phyloP scores from a whole-genome alignment of 1,139 yeast species.

The Debaryomycetaceae sp. region DNA sequence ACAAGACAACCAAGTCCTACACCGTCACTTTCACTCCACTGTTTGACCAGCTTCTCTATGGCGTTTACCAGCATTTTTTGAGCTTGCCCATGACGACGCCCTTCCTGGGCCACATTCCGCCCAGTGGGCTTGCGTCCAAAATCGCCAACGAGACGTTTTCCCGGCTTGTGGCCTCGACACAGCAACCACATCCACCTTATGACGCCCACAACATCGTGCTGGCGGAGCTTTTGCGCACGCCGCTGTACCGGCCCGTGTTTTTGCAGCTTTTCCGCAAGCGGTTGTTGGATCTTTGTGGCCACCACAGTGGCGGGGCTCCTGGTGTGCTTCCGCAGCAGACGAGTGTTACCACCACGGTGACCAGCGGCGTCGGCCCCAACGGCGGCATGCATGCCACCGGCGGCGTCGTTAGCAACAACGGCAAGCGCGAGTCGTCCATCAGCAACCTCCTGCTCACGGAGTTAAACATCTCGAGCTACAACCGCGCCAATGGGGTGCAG shows the following conservation, averaged over 20 bases:
- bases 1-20: conserved; percentile 26
- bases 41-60: conserved; percentile 37
- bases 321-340: conserved; percentile 25
- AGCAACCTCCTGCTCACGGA: conserved; percentile 42
- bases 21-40: conserved; percentile 31
- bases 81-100: conserved; percentile 46
- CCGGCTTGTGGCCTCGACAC: conserved; percentile 20
- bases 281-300: conserved; percentile 37
- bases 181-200: conserved; percentile 20
- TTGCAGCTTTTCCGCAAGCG: conserved; percentile 41
- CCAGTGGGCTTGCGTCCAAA: conserved; percentile 41
- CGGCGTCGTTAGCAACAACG: conserved; percentile 10
- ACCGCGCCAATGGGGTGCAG: conserved; percentile 9
- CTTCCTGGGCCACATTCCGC: conserved; percentile 39
- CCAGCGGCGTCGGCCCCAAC: conserved; percentile 9
- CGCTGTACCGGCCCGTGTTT: conserved; percentile 36
- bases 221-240: conserved; percentile 29
- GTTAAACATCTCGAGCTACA: conserved; percentile 31
- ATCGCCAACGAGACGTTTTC: conserved; percentile 42
- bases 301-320: conserved; percentile 11
- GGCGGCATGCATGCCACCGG: conserved; percentile 6
- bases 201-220: conserved; percentile 34
- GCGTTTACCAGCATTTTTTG: conserved; percentile 31
- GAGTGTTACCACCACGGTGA: conserved; percentile 18
- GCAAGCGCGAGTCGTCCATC: conserved; percentile 32